Evolutionary conservation across 495 filamentous ascomycete genomes (phyloP), one percentile per base, ranked within the genome.

Genomic region (Rostrohypoxylon terebratum): DNA sequence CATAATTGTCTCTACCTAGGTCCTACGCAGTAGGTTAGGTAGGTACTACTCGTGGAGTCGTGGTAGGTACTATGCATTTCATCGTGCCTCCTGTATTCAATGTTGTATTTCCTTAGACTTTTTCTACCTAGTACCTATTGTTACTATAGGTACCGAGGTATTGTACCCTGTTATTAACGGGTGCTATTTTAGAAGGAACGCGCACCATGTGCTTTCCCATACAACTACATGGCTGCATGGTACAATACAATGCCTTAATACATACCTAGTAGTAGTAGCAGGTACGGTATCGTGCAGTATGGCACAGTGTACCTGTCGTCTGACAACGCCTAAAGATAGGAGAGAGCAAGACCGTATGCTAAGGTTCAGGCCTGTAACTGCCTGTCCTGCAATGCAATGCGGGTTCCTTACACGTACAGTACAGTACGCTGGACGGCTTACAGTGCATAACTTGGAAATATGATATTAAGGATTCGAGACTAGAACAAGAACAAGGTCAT

Each of bases 331-430:
- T 58, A 44, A 44, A 25, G 57, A 40, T 34, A 31, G 31, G 62
- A 21, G 31, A 61, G 40, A 57, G 65, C 38, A 25, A 72, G 33
- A 54, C 57, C 36, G 57, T 66, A 10, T 40, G 66, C 66, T 61
- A 73, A 66, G 71, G 55, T 61, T 61, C 66, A 63, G 66, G 66
- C 48, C 44, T 66, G 57, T 66, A 73, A 66, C 47, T 66, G 61
- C 57, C 18, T 63, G 54, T 69, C 71, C 71, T 66, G 71, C 71
- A 73, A 73, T 69, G 71, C 50, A 69, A 69, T 73, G 66, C 71
- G 36, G 57, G 60, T 50, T 66, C 48, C 71, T 61, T 73, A 59
- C 36, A 59, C 21, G 55, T 59, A 69, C 71, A 54, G 66, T 60
- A 73, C 53, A 45, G 58, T 44, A 23, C 11, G 16, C 28, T 45